phyloP scores from a whole-genome alignment of 1,139 yeast genomes.

The Kodamaea ohmeri region DNA sequence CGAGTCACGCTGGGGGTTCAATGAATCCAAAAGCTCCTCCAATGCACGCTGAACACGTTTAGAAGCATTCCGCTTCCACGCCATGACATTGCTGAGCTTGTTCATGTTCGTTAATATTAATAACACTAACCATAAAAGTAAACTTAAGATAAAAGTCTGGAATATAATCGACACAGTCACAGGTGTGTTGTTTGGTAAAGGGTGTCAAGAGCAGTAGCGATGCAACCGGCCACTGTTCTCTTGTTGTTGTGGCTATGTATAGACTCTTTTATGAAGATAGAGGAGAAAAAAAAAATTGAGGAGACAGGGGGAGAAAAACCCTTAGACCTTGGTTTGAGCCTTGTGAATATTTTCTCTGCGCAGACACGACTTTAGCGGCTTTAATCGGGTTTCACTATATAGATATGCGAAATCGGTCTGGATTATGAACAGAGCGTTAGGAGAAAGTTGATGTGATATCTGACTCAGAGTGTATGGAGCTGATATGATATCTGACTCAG shows the following conservation, averaged over 20 bases:
- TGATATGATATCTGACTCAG: background rate
- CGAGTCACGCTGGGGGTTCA: conserved; percentile 16
- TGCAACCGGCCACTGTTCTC: conserved; percentile 7
- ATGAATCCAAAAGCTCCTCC: conserved; percentile 29
- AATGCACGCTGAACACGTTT: conserved; percentile 30
- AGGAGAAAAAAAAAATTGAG: conserved; percentile 2
- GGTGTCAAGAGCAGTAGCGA: conserved; percentile 8
- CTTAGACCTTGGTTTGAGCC: background rate
- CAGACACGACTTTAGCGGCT: conserved; percentile 1
- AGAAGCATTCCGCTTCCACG: conserved; percentile 27
- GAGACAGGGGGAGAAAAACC: background rate
- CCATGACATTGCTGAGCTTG: conserved; percentile 17
- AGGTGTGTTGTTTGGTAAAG: conserved; percentile 4
- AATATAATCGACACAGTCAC: conserved; percentile 7
- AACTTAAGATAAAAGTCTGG: conserved; percentile 9
- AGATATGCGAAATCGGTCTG: conserved; percentile 6
- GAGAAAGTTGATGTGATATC: too few relatives aligned
- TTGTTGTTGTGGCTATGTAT: conserved; percentile 3
- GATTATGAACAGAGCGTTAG: too few relatives aligned
- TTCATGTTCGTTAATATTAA: conserved; percentile 10
- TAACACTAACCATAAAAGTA: conserved; percentile 10
- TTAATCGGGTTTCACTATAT: too few relatives aligned
- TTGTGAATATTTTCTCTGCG: conserved; percentile 1
- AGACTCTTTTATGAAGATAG: conserved; percentile 4
- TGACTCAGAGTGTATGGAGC: background rate